phyloP scores from a whole-genome alignment of 169 alveolate genomes.

The Plasmodium coatneyi region DNA sequence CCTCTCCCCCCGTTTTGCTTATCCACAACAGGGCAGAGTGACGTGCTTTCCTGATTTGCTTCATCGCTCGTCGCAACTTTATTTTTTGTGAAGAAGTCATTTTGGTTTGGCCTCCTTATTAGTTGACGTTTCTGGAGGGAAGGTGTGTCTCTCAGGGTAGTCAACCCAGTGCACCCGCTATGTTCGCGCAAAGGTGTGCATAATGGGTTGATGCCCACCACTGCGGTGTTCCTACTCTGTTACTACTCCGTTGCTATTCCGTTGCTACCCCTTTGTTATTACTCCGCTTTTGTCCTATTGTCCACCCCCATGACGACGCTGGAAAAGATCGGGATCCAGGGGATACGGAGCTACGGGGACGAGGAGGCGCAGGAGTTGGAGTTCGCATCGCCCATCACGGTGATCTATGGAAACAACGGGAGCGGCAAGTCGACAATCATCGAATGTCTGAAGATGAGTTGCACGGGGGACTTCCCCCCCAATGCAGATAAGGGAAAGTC shows the following conservation, averaged over 20 bases:
- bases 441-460: conserved; percentile 95
- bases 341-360: conserved; percentile 96
- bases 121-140: background rate
- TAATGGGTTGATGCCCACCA: background rate
- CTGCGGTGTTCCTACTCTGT: background rate
- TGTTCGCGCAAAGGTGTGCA: background rate
- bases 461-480: conserved; percentile 98
- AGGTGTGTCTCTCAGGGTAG: background rate
- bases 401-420: conserved; percentile 98
- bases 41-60: background rate
- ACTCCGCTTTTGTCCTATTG: background rate
- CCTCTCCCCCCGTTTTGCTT: background rate
- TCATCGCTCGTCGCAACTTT: background rate
- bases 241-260: background rate
- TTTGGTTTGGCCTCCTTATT: background rate
- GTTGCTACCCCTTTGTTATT: background rate
- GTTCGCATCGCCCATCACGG: conserved; percentile 96
- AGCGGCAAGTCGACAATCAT: conserved; percentile 99
- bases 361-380: conserved; percentile 92
- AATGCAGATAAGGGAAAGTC: conserved; percentile 95
- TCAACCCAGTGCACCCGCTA: background rate
- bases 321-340: conserved; percentile 96
- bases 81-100: background rate
- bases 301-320: conserved; percentile 90
- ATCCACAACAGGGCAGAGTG: background rate